Conservation (phyloP, 1,284 basidiomycete genomes). For the Microstroma glucosiphilum region DNA sequence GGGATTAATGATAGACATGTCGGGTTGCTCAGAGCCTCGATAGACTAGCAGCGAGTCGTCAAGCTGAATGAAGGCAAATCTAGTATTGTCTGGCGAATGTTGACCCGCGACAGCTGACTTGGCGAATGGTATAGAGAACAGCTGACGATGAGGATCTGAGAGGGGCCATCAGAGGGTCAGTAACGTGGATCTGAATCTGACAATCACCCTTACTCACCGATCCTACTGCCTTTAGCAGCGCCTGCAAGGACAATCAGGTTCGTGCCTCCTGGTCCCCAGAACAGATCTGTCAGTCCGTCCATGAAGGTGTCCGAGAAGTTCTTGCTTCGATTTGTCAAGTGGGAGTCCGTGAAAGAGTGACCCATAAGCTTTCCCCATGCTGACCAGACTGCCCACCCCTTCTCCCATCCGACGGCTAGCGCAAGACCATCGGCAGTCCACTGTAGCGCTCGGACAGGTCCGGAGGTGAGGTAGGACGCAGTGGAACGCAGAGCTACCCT, state of each 20-base stretch:
- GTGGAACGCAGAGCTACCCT: constrained; percentile 47
- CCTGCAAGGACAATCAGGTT: constrained; percentile 30
- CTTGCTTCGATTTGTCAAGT: constrained; percentile 14
- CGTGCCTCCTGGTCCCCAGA: constrained; percentile 41
- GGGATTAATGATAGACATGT: constrained; percentile 97
- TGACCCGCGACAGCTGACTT: constrained; percentile 89
- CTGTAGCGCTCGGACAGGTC: constrained; percentile 64
- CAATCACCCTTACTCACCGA: background rate
- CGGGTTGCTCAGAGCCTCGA: constrained; percentile 90
- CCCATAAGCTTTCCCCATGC: constrained; percentile 78
- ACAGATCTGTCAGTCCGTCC: constrained; percentile 60
- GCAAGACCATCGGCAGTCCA: constrained; percentile 86
- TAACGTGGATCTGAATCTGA: background rate
- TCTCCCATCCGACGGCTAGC: constrained; percentile 86
- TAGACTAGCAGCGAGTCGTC: constrained; percentile 93
- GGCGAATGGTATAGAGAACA: constrained; percentile 84
- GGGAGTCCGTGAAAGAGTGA: constrained; percentile 46
- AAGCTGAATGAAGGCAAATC: constrained; percentile 90
- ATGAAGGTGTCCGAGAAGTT: constrained; percentile 70
- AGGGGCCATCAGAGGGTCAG: background rate
- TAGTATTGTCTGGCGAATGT: constrained; percentile 85
- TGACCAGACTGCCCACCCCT: constrained; percentile 86
- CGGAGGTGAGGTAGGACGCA: constrained; percentile 55
- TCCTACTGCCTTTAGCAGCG: background rate
- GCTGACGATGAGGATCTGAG: constrained; percentile 53